These are phyloP conservation scores for Fraxinus velutina DNA, from an alignment of 305 asterid genomes.

Conservation along the genomic window DNA sequence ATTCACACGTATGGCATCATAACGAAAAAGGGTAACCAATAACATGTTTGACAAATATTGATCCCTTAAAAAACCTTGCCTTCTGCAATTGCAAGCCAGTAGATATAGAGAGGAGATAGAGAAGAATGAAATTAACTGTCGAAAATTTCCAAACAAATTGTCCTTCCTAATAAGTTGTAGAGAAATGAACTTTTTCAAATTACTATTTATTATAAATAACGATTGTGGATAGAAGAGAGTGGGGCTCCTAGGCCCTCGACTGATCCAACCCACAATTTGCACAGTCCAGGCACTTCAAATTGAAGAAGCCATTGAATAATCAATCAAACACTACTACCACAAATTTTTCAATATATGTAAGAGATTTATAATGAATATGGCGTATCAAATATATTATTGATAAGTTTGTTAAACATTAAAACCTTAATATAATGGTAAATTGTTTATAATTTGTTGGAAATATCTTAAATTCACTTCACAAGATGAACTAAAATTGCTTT, in stretches of 20 bases:
- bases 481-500: neutral
- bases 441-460: neutral
- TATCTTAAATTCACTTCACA: neutral
- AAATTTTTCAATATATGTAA: neutral
- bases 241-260: neutral
- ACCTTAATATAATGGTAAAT: neutral
- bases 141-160: neutral
- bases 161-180: conserved; percentile 17
- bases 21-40: conserved; percentile 6
- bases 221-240: neutral
- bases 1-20: neutral
- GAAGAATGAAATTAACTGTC: neutral
- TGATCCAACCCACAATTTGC: neutral
- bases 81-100: conserved; percentile 11
- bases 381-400: neutral
- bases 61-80: conserved; percentile 8
- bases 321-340: neutral
- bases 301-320: neutral
- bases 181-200: conserved; percentile 2
- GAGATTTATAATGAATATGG: neutral
- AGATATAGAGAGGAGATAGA: neutral
- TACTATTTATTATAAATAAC: neutral
- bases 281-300: neutral
- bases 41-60: neutral
- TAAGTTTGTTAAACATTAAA: neutral